phyloP scores from a whole-genome alignment of 768 basidiomycete species.

The Lentinus tigrinus region DNA sequence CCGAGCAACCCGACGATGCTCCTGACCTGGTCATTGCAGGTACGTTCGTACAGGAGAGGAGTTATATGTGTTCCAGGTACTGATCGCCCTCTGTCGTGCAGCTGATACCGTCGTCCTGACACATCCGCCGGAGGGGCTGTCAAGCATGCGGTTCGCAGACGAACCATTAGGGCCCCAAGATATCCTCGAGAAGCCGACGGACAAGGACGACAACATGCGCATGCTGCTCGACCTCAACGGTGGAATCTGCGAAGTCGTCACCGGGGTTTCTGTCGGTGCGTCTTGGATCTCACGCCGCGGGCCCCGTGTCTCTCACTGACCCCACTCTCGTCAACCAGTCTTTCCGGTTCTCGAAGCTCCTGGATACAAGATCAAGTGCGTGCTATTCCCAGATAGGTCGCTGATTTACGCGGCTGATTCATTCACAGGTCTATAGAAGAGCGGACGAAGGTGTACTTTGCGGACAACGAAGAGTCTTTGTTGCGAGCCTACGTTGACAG shows the following conservation, averaged over 20 bases:
- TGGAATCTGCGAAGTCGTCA: slow-evolving; percentile 86
- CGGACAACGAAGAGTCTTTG: slow-evolving; percentile 55
- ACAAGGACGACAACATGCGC: slow-evolving; percentile 77
- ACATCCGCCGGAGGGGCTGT: slow-evolving; percentile 61
- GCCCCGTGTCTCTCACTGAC: background rate
- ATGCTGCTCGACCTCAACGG: slow-evolving; percentile 91
- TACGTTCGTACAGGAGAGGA: slow-evolving; percentile 20
- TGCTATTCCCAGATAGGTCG: background rate
- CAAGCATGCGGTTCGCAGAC: slow-evolving; percentile 51
- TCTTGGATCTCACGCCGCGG: background rate
- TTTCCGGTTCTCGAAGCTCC: slow-evolving; percentile 76
- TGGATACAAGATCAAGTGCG: slow-evolving; percentile 70
- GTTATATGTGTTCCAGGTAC: background rate
- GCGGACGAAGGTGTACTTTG: slow-evolving; percentile 75
- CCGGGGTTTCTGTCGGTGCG: slow-evolving; percentile 79
- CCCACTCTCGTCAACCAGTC: slow-evolving; percentile 39
- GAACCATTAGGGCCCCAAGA: slow-evolving; percentile 58
- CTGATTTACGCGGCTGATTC: background rate
- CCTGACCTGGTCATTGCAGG: slow-evolving; percentile 83
- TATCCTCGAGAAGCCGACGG: slow-evolving; percentile 84
- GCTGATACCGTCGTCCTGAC: slow-evolving; percentile 97
- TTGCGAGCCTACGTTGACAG: slow-evolving; percentile 80
- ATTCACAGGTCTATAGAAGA: slow-evolving; percentile 72
- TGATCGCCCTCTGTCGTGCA: slow-evolving; percentile 29
- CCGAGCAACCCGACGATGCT: slow-evolving; percentile 59